Evolutionary conservation across 805 yeast species (phyloP).

Genomic region (Wickerhamiella cacticola): DNA sequence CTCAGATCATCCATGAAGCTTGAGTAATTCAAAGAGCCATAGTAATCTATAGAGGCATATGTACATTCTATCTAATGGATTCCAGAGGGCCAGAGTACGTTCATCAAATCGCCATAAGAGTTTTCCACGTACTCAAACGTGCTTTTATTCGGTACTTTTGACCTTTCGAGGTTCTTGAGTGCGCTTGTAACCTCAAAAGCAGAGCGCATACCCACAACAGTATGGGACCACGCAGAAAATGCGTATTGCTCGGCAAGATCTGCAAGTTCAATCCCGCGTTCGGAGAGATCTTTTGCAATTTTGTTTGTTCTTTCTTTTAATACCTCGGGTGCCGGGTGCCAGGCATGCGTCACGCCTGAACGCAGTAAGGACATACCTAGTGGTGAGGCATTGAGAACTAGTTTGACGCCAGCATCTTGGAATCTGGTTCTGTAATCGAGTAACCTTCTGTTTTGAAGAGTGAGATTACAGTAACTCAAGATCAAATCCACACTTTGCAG

Average conservation of each 20-base stretch:
- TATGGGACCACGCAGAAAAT: slow-evolving; percentile 47
- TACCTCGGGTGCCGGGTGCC: slow-evolving; percentile 67
- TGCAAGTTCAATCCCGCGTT: slow-evolving; percentile 53
- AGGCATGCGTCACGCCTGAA: slow-evolving; percentile 49
- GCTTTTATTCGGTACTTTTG: slow-evolving; percentile 21
- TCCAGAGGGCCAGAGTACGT: slow-evolving; percentile 8
- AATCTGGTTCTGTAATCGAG: slow-evolving; percentile 40
- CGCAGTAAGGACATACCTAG: slow-evolving; percentile 78
- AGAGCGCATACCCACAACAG: slow-evolving; percentile 69
- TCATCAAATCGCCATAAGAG: not conserved
- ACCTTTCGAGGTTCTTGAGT: slow-evolving; percentile 42
- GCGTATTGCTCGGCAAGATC: slow-evolving; percentile 74
- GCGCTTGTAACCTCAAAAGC: slow-evolving; percentile 55
- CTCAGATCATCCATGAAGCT: not conserved
- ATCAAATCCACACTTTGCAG: slow-evolving; percentile 47
- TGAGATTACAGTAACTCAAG: slow-evolving; percentile 68
- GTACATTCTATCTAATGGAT: slow-evolving; percentile 1
- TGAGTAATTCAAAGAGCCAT: too few species aligned
- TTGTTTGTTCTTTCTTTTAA: slow-evolving; percentile 37
- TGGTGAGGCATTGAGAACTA: slow-evolving; percentile 71
- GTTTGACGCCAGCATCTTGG: slow-evolving; percentile 40
- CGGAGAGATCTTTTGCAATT: slow-evolving; percentile 38
- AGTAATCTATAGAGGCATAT: too few species aligned
- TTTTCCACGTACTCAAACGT: not conserved
- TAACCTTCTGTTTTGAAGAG: slow-evolving; percentile 59